Evolutionary conservation across 768 basidiomycete species (phyloP).

Genomic region (Rhizopogon vinicolor): DNA sequence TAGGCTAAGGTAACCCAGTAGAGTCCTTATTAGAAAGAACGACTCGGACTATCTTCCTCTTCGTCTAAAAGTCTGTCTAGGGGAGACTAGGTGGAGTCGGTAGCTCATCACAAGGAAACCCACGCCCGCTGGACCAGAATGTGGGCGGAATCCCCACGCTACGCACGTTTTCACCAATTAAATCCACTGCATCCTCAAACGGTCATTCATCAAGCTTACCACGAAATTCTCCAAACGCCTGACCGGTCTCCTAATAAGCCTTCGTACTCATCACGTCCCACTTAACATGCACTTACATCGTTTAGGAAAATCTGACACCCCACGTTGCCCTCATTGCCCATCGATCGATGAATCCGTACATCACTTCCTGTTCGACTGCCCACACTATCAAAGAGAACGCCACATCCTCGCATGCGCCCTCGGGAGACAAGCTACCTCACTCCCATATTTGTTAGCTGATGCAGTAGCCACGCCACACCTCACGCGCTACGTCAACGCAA

Average conservation of each 20-base stretch:
- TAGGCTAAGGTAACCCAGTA: too few relatives aligned
- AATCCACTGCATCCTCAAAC: not conserved
- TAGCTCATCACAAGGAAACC: not conserved
- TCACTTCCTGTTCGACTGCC: constrained; percentile 28
- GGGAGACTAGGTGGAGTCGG: too few relatives aligned
- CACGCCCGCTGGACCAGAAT: not conserved
- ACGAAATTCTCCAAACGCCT: constrained; percentile 6
- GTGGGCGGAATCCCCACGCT: constrained; percentile 1
- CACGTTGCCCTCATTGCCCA: constrained; percentile 22
- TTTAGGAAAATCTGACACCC: constrained; percentile 17
- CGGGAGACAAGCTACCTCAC: too few relatives aligned
- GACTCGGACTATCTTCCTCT: too few relatives aligned
- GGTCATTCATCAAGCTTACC: constrained; percentile 1
- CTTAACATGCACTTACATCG: constrained; percentile 26
- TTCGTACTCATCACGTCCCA: constrained; percentile 25
- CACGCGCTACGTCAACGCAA: too few relatives aligned
- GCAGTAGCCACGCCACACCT: too few relatives aligned
- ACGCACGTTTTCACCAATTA: not conserved
- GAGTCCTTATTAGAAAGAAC: too few relatives aligned
- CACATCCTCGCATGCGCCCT: too few relatives aligned
- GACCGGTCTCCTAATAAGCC: constrained; percentile 23
- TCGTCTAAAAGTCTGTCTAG: too few relatives aligned
- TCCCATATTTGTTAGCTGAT: too few relatives aligned
- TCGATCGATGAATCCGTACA: constrained; percentile 17
- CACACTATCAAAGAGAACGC: constrained; percentile 4